Evolutionary conservation across 2,329 filamentous ascomycete species (phyloP).

Genomic region (Basipetospora sp.): DNA sequence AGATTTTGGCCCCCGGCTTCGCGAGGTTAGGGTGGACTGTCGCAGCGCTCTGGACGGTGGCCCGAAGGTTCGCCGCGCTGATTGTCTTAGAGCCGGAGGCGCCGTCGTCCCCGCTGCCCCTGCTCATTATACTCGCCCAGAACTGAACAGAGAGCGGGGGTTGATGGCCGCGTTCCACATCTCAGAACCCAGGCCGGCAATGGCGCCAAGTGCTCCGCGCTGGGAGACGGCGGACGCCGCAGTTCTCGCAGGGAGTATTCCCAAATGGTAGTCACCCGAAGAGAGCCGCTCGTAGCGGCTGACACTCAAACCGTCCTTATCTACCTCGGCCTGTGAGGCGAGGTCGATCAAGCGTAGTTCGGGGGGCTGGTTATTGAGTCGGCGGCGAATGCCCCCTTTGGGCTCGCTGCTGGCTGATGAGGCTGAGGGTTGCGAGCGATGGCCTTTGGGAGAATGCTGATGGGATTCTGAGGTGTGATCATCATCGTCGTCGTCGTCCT

Average conservation of each 20-base stretch:
- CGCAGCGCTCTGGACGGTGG: constrained; percentile 16
- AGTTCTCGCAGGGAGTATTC: constrained; percentile 59
- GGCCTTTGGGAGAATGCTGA: constrained; percentile 8
- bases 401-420: constrained; percentile 41
- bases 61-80: constrained; percentile 15
- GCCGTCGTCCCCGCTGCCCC: constrained; percentile 42
- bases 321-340: constrained; percentile 69
- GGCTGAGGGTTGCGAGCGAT: constrained; percentile 30
- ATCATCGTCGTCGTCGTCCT: constrained; percentile 36
- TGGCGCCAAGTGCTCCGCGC: constrained; percentile 59
- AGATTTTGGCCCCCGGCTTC: constrained; percentile 55
- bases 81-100: constrained; percentile 33
- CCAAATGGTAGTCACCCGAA: constrained; percentile 82
- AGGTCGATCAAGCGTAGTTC: constrained; percentile 87
- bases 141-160: constrained; percentile 73
- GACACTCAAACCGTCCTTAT: constrained; percentile 72
- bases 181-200: constrained; percentile 57
- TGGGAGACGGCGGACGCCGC: constrained; percentile 46
- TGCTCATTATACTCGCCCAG: constrained; percentile 62
- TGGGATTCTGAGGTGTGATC: not conserved
- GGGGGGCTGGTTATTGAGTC: constrained; percentile 68
- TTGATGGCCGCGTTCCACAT: constrained; percentile 88
- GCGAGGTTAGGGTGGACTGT: constrained; percentile 39
- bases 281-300: constrained; percentile 76
- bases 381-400: constrained; percentile 50